Evolutionary conservation across 495 filamentous ascomycete species (phyloP).

Genomic region (Tetracladium setigerum): DNA sequence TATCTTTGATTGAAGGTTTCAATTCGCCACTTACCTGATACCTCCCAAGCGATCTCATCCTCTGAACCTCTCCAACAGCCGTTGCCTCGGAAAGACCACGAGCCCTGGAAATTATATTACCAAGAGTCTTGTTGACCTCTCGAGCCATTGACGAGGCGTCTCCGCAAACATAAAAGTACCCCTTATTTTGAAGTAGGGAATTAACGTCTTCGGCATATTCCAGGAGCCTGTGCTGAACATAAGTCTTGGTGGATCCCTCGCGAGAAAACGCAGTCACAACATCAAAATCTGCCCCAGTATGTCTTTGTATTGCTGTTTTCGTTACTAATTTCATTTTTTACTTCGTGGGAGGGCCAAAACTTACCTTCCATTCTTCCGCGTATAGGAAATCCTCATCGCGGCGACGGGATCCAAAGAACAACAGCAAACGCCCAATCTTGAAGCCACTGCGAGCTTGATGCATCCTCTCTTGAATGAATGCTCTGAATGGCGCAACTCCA

Average conservation of each 20-base stretch:
- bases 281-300: slow-evolving; percentile 9
- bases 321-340: not conserved
- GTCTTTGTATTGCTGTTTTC: not conserved
- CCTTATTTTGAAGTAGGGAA: slow-evolving; percentile 42
- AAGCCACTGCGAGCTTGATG: slow-evolving; percentile 9
- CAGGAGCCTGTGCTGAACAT: slow-evolving; percentile 62
- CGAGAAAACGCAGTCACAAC: slow-evolving; percentile 63
- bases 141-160: slow-evolving; percentile 3
- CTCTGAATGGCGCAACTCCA: slow-evolving; percentile 50
- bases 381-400: slow-evolving; percentile 57
- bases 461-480: slow-evolving; percentile 39
- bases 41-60: too few relatives aligned
- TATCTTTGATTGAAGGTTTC: too few relatives aligned
- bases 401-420: slow-evolving; percentile 63
- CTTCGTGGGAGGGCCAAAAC: not conserved
- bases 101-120: slow-evolving; percentile 4
- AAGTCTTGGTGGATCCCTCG: slow-evolving; percentile 54
- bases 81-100: too few relatives aligned
- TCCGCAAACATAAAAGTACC: slow-evolving; percentile 62
- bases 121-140: slow-evolving; percentile 6
- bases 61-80: too few relatives aligned
- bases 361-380: slow-evolving; percentile 47
- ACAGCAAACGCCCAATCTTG: slow-evolving; percentile 24
- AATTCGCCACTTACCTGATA: too few relatives aligned
- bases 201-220: slow-evolving; percentile 41